Base-by-base conservation (phyloP, 495 filamentous ascomycete genomes). In the Neurospora terricola region DNA sequence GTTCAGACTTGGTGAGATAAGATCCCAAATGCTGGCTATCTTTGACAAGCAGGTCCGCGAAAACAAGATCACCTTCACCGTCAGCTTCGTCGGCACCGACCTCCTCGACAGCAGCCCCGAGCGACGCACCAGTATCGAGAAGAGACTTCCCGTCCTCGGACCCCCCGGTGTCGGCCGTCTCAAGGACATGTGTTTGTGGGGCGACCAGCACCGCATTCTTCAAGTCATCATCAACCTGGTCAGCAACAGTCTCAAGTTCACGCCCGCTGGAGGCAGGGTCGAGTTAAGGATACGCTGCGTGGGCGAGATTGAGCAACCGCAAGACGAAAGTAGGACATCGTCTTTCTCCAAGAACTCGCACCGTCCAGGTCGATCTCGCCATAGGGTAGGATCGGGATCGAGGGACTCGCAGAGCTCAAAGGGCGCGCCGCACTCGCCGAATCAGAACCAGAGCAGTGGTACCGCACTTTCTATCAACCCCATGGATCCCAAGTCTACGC, bases 151-250 rank as follows among this genome's bases (percentile, higher is more conserved):
- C 23, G 85, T 82, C 3, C 82, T 89, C 43, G 89, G 90, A 4
- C 90, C 90, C 1, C 80, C 83, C 30, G 90, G 91, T 11, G 84
- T 86, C 8, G 90, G 87, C 27, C 84, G 88, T 40, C 76, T 94
- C 40, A 91, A 90, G 77, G 91, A 95, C 73, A 87, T 87, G 85
- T 85, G 91, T 69, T 84, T 97, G 5, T 95, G 92, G 90, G 94
- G 94, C n/a, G 94, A 97, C 77, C 91, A 94, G 74, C 92, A 97
- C 76, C 86, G 94, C 37, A 93, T 97, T 38, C 81, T 96, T 14
- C 94, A 97, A 77, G 91, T 96, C 38, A 87, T 97, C 66, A 97
- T 97, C 83, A 98, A 98, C 78, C 86, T 98, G 16, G 93, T 97
- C 48, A 93, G 91, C 82, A 98, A 98, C 81, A 93, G 91, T 77